Evolutionary conservation across 495 filamentous ascomycete species (phyloP).

Genomic region (Apiosordaria backusii): DNA sequence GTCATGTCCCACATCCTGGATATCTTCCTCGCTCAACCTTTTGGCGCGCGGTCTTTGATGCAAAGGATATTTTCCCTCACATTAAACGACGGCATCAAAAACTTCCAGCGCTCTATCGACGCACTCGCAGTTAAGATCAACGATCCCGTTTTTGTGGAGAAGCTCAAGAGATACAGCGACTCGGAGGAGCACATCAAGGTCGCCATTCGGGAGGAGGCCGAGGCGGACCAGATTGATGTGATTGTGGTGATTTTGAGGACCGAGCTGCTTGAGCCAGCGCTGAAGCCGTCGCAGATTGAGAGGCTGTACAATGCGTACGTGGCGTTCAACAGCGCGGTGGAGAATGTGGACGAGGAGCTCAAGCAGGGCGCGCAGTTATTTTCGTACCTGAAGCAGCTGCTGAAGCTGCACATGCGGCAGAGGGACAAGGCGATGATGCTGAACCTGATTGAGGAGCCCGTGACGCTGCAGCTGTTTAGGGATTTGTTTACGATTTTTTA

Average conservation of each 20-base stretch:
- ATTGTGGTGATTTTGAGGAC: conserved; percentile 78
- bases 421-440: conserved; percentile 98
- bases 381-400: conserved; percentile 87
- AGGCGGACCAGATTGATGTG: conserved; percentile 68
- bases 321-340: conserved; percentile 93
- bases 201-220: conserved; percentile 67
- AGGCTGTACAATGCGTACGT: conserved; percentile 90
- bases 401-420: conserved; percentile 88
- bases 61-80: conserved; percentile 92
- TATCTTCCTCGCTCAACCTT: conserved; percentile 91
- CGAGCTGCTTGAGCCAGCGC: conserved; percentile 64
- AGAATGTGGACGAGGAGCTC: conserved; percentile 86
- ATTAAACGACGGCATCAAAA: conserved; percentile 81
- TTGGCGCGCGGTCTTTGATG: conserved; percentile 82
- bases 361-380: conserved; percentile 85
- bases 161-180: conserved; percentile 73
- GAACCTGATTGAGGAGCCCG: conserved; percentile 89
- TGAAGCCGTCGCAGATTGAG: conserved; percentile 69
- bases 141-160: conserved; percentile 73
- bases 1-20: conserved; percentile 94
- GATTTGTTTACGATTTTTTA: conserved; percentile 99
- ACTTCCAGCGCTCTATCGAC: conserved; percentile 81
- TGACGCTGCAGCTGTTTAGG: conserved; percentile 86
- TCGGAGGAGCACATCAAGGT: conserved; percentile 70
- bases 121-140: conserved; percentile 67